Evolutionary conservation across 1,284 basidiomycete genomes (phyloP), one percentile per base, ranked within the genome.

Genomic region (Ustilago curta): DNA sequence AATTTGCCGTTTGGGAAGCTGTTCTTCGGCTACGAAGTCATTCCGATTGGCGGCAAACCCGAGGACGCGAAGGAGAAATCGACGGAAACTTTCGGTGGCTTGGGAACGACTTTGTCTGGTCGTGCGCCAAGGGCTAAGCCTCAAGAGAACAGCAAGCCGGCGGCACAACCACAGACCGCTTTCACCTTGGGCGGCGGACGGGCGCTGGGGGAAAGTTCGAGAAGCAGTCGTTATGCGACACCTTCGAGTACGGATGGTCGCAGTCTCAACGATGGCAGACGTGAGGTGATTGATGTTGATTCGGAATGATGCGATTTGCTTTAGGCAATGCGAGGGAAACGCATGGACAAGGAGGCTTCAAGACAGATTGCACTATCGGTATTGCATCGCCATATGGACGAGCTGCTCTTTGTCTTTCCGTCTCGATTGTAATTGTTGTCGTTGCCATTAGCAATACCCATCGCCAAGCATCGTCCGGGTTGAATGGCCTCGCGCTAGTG

Each of bases 1-100:
- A 92, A 93, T 76, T 87, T 99, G 31, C 95, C 96, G 0, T 92
- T 92, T 72, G 97, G 97, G 12, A 76, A 78, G 55, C 77, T 84
- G 27, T 84, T 84, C 62, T 84, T 84, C 39, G 83, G 83, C 31
- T 84, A 84, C 69, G 76, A 83, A 11, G 77, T 82, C 11, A 68
- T 78, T 18, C 75, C 76, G 8, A 77, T 79, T 23, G 79, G 72
- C 14, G 79, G 78, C 19, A 80, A 80, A 35, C 72, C 53, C 3
- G 44, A 44, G 1, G 54, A 69, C 3, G 56, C 64, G 0, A 58
- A 58, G 23, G 48, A 61, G 14, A 57, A 63, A 27, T 6, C 40
- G 21, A 52, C 59, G 29, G 61, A 67, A 37, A 68, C 47, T 0
- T 77, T 77, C 39, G 40, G 40, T 0, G 75, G 70, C 3, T 63